Base-by-base conservation (phyloP, 352 stramenopile species). In the Phytophthora macrochlamydospora region DNA sequence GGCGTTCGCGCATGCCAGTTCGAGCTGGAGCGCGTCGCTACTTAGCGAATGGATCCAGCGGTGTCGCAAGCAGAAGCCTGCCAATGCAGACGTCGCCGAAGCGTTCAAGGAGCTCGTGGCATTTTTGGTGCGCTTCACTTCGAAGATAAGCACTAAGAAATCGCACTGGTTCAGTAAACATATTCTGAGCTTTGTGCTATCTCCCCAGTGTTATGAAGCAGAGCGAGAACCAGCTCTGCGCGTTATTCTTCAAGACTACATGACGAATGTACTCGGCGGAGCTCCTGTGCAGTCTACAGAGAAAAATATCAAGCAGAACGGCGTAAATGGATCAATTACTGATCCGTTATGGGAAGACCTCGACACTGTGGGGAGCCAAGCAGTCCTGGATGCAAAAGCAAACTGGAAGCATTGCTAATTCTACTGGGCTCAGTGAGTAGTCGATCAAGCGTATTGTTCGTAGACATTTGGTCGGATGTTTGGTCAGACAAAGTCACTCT, bases 91-190 rank as follows among this genome's bases (percentile, higher is more conserved):
- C 8, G 13, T 35, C 18, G 54, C 30, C 33, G 60, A 29, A 29
- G 62, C 44, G 12, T 56, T 83, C 30, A 65, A 72, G 58, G 64
- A 81, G 7, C 56, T 87, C 54, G 56, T 85, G 60, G 62, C 48
- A 46, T 79, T 79, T 37, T 65, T 87, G 55, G 67, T 78, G 62
- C 58, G 78, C 65, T 79, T 67, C 61, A 79, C 65, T 64, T 60
- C 55, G 53, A 76, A 72, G 50, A 75, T 91, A 56, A 90, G 65
- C 68, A 56, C 81, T 45, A 89, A 85, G 65, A 86, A 89, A 56
- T 79, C 81, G 31, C 80, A 89, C 62, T 95, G 87, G 87, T 95
- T 95, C 67, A 45, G 73, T 30, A 73, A 73, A 45, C 87, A 95
- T 59, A 57, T 93, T 40, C 67, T 93, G 37, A 68, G 61, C 48